These are phyloP conservation scores for Pisolithus marmoratus DNA, from an alignment of 768 basidiomycete species.

Conservation along the genomic window DNA sequence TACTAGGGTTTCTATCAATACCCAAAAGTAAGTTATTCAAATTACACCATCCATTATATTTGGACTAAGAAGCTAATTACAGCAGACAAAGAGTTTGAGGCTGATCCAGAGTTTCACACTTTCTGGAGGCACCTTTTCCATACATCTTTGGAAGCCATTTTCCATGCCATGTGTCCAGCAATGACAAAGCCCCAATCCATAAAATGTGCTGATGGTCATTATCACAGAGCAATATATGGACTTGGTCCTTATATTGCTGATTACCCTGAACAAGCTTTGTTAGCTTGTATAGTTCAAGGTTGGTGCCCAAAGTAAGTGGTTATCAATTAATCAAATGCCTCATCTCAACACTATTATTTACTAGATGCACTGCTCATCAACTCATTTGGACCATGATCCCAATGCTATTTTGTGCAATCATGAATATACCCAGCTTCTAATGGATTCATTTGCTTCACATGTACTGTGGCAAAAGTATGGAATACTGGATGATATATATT, in stretches of 20 bases:
- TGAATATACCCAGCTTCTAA: constrained; percentile 15
- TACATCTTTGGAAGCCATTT: constrained; percentile 20
- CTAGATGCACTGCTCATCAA: constrained; percentile 20
- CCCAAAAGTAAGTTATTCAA: constrained; percentile 21
- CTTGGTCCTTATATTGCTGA: constrained; percentile 36
- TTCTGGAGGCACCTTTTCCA: constrained; percentile 26
- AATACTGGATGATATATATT: constrained; percentile 24
- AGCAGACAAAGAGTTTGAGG: constrained; percentile 4
- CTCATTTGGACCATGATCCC: constrained; percentile 21
- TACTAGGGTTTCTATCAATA: constrained; percentile 22
- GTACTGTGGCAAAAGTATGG: constrained; percentile 32
- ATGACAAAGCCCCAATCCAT: constrained; percentile 25
- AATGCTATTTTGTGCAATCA: constrained; percentile 15
- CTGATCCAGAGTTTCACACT: constrained; percentile 5
- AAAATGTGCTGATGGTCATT: constrained; percentile 28
- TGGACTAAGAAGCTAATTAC: background rate
- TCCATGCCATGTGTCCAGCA: constrained; percentile 13
- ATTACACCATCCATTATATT: background rate
- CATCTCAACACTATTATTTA: constrained; percentile 2
- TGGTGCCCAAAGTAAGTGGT: constrained; percentile 32
- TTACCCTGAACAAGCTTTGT: constrained; percentile 34
- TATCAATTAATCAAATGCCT: background rate
- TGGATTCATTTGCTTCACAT: constrained; percentile 20
- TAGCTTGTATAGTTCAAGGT: constrained; percentile 26
- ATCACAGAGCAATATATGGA: constrained; percentile 23